Percentiles rank a stretch among this genome's conserved stretches.
phyloP scores from a whole-genome alignment of 768 basidiomycete genomes.

The Kwoniella sp. region DNA sequence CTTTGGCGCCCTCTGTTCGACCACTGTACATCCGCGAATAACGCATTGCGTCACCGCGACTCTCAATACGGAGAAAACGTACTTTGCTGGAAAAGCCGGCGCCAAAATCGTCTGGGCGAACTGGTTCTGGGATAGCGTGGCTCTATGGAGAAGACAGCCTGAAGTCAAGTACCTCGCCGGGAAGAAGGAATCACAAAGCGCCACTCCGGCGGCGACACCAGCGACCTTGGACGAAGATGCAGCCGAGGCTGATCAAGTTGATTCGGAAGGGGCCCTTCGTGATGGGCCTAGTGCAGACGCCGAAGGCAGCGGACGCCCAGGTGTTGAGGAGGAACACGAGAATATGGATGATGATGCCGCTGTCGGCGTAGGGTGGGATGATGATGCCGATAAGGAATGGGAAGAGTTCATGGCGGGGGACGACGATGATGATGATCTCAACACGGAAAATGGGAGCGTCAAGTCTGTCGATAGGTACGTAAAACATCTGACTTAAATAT shows the following conservation, averaged over 20 bases:
- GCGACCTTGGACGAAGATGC: not conserved
- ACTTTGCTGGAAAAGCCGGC: conserved; percentile 72
- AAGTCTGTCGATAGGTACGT: conserved; percentile 23
- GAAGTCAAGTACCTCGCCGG: conserved; percentile 70
- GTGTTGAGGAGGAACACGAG: conserved; percentile 28
- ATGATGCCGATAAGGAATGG: conserved; percentile 80
- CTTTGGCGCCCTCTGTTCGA: conserved; percentile 83
- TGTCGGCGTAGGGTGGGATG: conserved; percentile 62
- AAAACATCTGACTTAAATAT: not conserved
- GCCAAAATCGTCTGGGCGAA: conserved; percentile 82
- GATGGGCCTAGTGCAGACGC: conserved; percentile 1
- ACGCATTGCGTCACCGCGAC: conserved; percentile 94
- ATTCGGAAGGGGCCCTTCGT: conserved; percentile 11
- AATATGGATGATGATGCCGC: conserved; percentile 28
- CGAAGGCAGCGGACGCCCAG: not conserved
- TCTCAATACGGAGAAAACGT: conserved; percentile 85
- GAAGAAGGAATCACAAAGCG: not conserved
- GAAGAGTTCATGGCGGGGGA: conserved; percentile 73
- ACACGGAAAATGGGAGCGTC: conserved; percentile 19
- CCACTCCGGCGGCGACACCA: not conserved
- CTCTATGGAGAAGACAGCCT: conserved; percentile 81
- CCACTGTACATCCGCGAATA: conserved; percentile 66
- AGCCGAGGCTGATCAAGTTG: conserved; percentile 4
- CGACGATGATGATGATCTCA: conserved; percentile 25
- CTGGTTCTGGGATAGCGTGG: conserved; percentile 88